Evolutionary conservation across 2,329 filamentous ascomycete genomes (phyloP), one percentile per base, ranked within the genome.

Genomic region (Penicillium crustosum): DNA sequence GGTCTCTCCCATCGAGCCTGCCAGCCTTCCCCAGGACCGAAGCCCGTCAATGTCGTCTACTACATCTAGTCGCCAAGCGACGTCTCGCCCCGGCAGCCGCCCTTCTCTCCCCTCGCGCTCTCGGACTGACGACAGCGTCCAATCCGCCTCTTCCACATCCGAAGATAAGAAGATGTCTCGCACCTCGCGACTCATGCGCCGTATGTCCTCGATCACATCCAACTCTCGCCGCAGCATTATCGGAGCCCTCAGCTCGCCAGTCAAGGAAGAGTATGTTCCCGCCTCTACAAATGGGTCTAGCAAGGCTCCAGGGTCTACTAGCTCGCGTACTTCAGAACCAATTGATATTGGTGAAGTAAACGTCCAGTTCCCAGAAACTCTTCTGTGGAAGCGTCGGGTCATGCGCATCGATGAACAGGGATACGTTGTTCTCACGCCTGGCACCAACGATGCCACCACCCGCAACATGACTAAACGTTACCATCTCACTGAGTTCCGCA

Each of bases 301-400:
- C 62, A 57, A 66, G 63, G 49, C 78, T 77, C 36, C 78, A 86
- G 56, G 81, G 86, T 53, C 61, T 43, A 51, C 61, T n/a, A 49
- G 36, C 7, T 48, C 55, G 27, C 65, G 61, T 43, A 60, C 70
- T 21, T 77, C 79, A 15, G 78, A 88, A 52, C 81, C 88, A 27
- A 81, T 90, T 4, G 87, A 89, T 61, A 83, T 96, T 74, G 91
- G 93, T 49, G 91, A 97, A 69, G 88, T 99, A 62, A 97, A 99
- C 68, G 90, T 97, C 12, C 94, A 99, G 73, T 97, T 99, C 72
- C 94, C 94, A 0, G 93, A 97, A 71, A 96, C 91, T 54, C 82
- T 99, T 47, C 82, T 99, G 13, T 99, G 94, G 94, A 99, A 97
- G 79, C 89, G 93, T 54, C 87, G 94, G 59, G 92, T 89, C 68